Conservation (phyloP, 2,329 filamentous ascomycete genomes). For the Cryphonectria parasitica region DNA sequence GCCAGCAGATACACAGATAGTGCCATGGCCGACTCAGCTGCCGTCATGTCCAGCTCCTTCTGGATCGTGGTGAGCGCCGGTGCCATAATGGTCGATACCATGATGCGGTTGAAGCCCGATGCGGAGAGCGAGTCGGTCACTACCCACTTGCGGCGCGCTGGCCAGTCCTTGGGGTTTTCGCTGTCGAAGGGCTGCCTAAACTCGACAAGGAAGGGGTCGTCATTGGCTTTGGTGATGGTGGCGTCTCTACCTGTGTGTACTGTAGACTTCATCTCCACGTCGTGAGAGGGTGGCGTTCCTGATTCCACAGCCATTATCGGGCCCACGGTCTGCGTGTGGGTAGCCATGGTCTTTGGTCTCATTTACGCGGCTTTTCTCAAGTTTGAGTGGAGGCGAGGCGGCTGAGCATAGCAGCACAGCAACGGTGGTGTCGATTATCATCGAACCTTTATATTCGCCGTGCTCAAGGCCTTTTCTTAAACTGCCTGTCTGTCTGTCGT, state of each 20-base stretch:
- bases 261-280: not conserved
- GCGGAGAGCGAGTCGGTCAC: slow-evolving; percentile 53
- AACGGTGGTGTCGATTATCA: not conserved
- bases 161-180: slow-evolving; percentile 47
- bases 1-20: slow-evolving; percentile 50
- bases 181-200: not conserved
- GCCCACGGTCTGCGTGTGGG: not conserved
- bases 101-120: slow-evolving; percentile 55
- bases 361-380: not conserved
- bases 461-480: not conserved
- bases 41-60: slow-evolving; percentile 54
- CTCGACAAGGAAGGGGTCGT: not conserved
- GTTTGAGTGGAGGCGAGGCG: not conserved
- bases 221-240: not conserved
- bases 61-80: slow-evolving; percentile 54
- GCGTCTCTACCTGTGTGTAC: not conserved
- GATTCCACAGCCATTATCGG: not conserved
- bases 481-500: not conserved
- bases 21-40: slow-evolving; percentile 51
- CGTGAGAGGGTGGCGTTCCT: not conserved
- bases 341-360: not conserved
- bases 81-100: slow-evolving; percentile 57
- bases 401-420: not conserved
- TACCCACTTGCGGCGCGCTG: slow-evolving; percentile 48
- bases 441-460: not conserved